Base-by-base conservation (phyloP, 495 filamentous ascomycete genomes). In the Trichoderma orchidacearum region DNA sequence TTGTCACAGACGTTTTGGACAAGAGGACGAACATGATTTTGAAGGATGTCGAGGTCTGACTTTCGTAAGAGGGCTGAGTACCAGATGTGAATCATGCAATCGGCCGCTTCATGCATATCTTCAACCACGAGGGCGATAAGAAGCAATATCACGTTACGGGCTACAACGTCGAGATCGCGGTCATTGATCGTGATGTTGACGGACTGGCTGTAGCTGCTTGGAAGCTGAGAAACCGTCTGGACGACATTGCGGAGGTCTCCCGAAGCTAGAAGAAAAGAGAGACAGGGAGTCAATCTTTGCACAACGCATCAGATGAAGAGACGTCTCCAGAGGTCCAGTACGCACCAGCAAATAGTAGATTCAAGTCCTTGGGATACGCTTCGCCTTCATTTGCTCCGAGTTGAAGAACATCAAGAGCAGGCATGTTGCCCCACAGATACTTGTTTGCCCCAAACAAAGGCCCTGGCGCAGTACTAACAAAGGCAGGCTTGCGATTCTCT, bases 231-330 rank as follows among this genome's bases (percentile, higher is more conserved):
- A 23, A 80, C 54, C 0, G 76, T 72, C 57, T 67, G 67, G 48
- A 76, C 56, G 9, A 73, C 55, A 60, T 77, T 74, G 17, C 75
- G 62, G 12, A 74, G 51, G 55, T 80, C 74, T 38, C 75, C 75
- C 2, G 74, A 76, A 1, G 73, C 76, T 73, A 41, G 70, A 12
- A 13, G 4, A 15, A 4, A 18, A 25, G 27, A 52, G 50, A 29
- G 30, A 15, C 8, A 9, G 32, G n/a, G 8, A 36, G 8, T n/a
- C 32, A 8, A 36, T 36, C 32, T 36, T 36, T 36, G 8, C 32
- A 9, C 32, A n/a, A n/a, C 32, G 9, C 32, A 36, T 8, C n/a
- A 35, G 32, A 35, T 8, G 32, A n/a, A 8, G n/a, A 35, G 32
- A n/a, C 8, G 8, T 35, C 32, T 35, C 32, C 32, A 8, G n/a